Percentiles rank a stretch among this genome's conserved stretches.
These are phyloP conservation scores for Fallopia convolvulus DNA, from an alignment of 148 eudicot genomes.

Conservation along the genomic window DNA sequence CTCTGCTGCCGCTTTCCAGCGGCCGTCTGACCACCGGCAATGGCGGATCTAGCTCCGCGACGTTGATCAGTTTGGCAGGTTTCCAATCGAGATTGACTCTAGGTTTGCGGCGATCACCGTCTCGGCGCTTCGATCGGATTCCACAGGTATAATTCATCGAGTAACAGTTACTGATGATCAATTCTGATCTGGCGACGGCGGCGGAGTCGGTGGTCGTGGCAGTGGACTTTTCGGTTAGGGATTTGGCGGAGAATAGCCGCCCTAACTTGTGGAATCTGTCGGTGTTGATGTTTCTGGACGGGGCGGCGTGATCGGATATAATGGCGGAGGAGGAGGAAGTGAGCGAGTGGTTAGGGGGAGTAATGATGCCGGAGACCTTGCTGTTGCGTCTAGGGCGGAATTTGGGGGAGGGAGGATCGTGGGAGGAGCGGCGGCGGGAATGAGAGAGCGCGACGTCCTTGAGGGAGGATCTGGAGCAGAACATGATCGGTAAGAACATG, in stretches of 20 bases:
- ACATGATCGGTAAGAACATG: constrained; percentile 44
- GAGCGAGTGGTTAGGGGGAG: constrained; percentile 10
- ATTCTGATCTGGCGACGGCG: background rate
- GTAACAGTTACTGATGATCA: background rate
- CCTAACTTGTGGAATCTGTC: constrained; percentile 30
- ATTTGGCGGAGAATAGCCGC: constrained; percentile 42
- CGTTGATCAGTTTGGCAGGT: constrained; percentile 18
- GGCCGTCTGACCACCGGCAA: constrained; percentile 56
- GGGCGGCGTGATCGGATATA: background rate
- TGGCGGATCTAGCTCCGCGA: constrained; percentile 63
- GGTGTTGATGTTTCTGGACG: constrained; percentile 1
- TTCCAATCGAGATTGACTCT: background rate
- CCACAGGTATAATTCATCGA: background rate
- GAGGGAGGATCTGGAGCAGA: constrained; percentile 50
- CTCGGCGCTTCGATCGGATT: constrained; percentile 15
- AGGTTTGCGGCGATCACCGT: background rate
- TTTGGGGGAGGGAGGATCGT: constrained; percentile 52
- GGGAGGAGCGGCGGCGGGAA: constrained; percentile 14
- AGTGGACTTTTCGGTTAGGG: constrained; percentile 17
- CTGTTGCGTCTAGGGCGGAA: constrained; percentile 48
- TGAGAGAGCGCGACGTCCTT: constrained; percentile 34
- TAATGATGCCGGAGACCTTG: constrained; percentile 32
- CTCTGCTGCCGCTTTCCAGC: constrained; percentile 10
- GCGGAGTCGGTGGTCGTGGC: constrained; percentile 11
- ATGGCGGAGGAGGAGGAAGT: constrained; percentile 14